Conservation (phyloP, 2,329 filamentous ascomycete species). For the Colletotrichum sp. region DNA sequence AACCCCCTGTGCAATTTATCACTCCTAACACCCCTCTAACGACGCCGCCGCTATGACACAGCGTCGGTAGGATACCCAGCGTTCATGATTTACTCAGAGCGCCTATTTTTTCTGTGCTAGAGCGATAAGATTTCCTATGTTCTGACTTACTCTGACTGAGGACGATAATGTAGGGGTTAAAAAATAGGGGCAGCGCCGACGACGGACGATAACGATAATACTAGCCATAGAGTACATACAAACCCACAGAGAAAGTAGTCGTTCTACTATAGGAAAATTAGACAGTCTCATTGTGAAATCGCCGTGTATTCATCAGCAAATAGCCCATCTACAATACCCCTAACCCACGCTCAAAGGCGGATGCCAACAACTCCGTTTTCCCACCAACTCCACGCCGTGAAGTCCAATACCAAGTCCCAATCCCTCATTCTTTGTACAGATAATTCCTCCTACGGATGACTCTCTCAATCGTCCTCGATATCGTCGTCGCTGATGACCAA, state of each 20-base stretch:
- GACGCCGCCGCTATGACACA: neutral
- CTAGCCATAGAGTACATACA: too few species aligned
- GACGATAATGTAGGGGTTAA: rapidly evolving
- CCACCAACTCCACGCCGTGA: neutral
- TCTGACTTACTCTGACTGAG: too few species aligned
- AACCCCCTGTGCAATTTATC: neutral
- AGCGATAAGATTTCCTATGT: too few species aligned
- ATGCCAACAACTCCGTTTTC: neutral
- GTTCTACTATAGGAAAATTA: too few species aligned
- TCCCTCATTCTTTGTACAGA: neutral
- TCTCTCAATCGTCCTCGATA: conserved; percentile 66
- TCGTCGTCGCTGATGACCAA: conserved; percentile 82
- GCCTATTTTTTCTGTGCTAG: too few species aligned
- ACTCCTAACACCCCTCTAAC: neutral
- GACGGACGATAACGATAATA: too few species aligned
- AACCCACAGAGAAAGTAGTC: too few species aligned
- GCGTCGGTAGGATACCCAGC: too few species aligned
- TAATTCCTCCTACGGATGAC: rapidly evolving
- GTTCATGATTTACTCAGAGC: too few species aligned
- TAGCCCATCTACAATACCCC: neutral
- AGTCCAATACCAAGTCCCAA: neutral
- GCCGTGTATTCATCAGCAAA: neutral
- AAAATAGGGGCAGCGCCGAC: too few species aligned
- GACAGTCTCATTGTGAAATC: neutral
- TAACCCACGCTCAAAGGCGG: neutral